phyloP scores from a whole-genome alignment of 1,284 basidiomycete genomes.

The Puccinia horiana region DNA sequence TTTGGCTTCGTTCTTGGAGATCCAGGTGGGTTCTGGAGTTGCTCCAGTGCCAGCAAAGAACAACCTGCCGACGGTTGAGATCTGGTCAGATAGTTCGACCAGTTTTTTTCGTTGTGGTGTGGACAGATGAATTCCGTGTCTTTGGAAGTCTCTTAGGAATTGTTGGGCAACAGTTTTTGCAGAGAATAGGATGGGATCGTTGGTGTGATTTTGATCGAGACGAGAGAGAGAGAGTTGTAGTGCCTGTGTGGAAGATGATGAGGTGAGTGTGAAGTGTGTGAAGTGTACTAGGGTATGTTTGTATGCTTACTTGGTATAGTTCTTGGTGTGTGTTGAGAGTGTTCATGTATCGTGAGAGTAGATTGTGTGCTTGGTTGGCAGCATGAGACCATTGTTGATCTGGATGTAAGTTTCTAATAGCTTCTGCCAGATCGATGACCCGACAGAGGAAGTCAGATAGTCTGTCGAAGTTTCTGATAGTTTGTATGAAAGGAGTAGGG shows the following conservation, averaged over 20 bases:
- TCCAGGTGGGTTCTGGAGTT: neutral
- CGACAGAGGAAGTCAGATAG: conserved; percentile 40
- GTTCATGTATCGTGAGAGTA: conserved; percentile 44
- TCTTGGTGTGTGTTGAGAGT: conserved; percentile 38
- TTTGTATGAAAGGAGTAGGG: neutral
- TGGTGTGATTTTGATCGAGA: neutral
- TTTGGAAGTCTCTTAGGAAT: conserved; percentile 30
- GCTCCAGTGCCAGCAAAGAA: conserved; percentile 5
- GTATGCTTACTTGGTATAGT: conserved; percentile 6
- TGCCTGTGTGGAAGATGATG: neutral
- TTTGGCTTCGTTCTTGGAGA: neutral
- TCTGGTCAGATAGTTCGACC: conserved; percentile 29
- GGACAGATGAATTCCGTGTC: conserved; percentile 37
- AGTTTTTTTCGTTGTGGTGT: neutral
- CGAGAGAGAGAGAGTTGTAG: neutral
- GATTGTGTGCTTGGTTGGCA: conserved; percentile 13
- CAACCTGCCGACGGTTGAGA: neutral
- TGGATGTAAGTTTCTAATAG: conserved; percentile 23
- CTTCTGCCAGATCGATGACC: conserved; percentile 31
- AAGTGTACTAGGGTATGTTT: neutral
- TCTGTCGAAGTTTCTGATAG: conserved; percentile 25
- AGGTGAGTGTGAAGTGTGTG: neutral
- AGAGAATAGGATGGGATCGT: conserved; percentile 29
- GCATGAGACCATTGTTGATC: conserved; percentile 8
- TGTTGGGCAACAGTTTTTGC: conserved; percentile 25